Evolutionary conservation across 176 grass and related monocot genomes (phyloP), one percentile per base, ranked within the genome.

Genomic region (Poa pratensis): DNA sequence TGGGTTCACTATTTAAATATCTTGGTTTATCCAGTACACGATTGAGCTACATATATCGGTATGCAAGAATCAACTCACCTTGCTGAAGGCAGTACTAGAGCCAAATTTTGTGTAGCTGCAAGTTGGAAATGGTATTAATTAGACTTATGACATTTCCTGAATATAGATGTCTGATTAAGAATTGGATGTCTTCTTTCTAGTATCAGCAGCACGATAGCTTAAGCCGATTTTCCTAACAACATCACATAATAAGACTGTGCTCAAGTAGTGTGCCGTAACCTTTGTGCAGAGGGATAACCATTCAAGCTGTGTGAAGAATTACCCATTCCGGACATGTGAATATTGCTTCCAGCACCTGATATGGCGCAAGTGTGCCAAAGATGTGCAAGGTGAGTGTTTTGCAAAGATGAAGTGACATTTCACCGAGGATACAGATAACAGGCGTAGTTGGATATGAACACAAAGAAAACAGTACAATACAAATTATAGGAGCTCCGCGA

Each of bases 291-390:
- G 84, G 93, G 82, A 94, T 92, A 98, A 88, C 84, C 93, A 95
- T 78, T 89, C 89, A 95, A 68, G 91, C 89, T 98, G 96, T 94
- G 91, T 95, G 93, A 86, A 92, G 96, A 90, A 88, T 79, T 90
- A 95, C 86, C 89, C 89, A 95, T 90, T 94, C 96, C 93, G 85
- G 89, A 88, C 90, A 90, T 90, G 96, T 98, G 88, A 90, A 88
- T 89, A 90, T 95, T 95, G 91, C 96, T 99, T 92, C 93, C 96
- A 89, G 86, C 77, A 96, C 93, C 96, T 99, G 93, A 85, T 99
- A 87, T 90, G 92, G 93, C 83, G 88, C 84, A 95, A 87, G 81
- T 95, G 93, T 92, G 85, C 90, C 83, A 95, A 95, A 95, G 79
- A 92, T 91, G 93, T 94, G 93, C 88, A 94, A 91, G 39, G 79